Conservation (phyloP, 192 early-diverging fungal genomes). For the Coemansia sp. region DNA sequence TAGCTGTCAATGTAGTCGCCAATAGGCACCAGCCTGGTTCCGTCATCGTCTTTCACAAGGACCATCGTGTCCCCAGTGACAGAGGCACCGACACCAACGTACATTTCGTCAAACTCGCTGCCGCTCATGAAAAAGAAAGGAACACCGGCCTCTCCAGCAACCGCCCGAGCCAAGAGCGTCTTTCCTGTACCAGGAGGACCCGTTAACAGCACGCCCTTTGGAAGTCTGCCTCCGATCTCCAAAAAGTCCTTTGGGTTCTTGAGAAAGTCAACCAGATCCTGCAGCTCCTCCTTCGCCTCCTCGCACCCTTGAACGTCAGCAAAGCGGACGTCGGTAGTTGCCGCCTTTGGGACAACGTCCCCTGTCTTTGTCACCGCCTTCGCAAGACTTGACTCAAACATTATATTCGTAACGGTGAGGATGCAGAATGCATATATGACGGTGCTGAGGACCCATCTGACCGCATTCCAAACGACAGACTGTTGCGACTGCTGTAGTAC, state of each 20-base stretch:
- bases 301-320: conserved; percentile 96
- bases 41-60: conserved; percentile 25
- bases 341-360: conserved; percentile 38
- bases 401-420: conserved; percentile 65
- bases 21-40: conserved; percentile 32
- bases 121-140: conserved; percentile 99
- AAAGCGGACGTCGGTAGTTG: conserved; percentile 67
- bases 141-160: conserved; percentile 96
- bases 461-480: conserved; percentile 28
- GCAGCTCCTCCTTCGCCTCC: conserved; percentile 96
- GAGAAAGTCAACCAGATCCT: conserved; percentile 94
- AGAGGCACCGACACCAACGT: conserved; percentile 92
- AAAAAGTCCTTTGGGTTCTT: conserved; percentile 90
- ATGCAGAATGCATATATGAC: conserved; percentile 64
- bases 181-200: conserved; percentile 98
- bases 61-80: conserved; percentile 55
- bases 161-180: conserved; percentile 92
- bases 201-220: conserved; percentile 87
- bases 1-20: conserved; percentile 44
- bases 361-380: conserved; percentile 54
- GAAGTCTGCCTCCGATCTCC: conserved; percentile 90
- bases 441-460: conserved; percentile 45
- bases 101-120: conserved; percentile 98
- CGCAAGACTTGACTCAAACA: conserved; percentile 68
- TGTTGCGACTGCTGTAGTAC: conserved; percentile 35